Evolutionary conservation across 768 basidiomycete genomes (phyloP), one percentile per base, ranked within the genome.

Genomic region (Coprinellus micaceus): DNA sequence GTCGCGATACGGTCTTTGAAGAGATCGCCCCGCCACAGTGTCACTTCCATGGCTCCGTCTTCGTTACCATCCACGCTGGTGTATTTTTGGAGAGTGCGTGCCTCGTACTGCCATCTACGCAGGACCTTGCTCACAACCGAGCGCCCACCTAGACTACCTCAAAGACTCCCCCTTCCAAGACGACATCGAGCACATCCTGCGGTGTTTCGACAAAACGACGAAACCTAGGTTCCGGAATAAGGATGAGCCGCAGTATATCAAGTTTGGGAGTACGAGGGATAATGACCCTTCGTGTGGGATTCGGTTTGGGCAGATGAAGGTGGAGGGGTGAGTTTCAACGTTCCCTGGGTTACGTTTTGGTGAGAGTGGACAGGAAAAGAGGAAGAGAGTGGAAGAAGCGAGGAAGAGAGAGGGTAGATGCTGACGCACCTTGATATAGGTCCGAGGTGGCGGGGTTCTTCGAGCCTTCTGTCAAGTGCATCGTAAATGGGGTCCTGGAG

Each of bases 41-140:
- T 76, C 69, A 69, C 37, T 67, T 80, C 33, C 67, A 74, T 52
- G 80, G 80, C n/a, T 78, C 80, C 1, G 66, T 78, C 2, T 80
- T 77, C 54, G 77, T 81, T 17, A 78, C 70, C 17, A 67, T 64
- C 26, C 70, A 71, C 6, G 77, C 77, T 17, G 60, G 61, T 4
- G 50, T 61, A 22, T 67, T 69, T 58, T 63, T 81, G 2, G 45
- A 64, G 60, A 55, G 80, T 79, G 57, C 7, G 61, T 52, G 33
- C 33, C 13, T 33, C 33, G 6, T 12, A 19, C 28, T 15, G 7
- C 24, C 6, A 19, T 21, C 22, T 22, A 33, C n/a, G 11, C 6
- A 33, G 26, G 50, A 47, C 17, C 53, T 44, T 37, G 39, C 29
- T 45, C 33, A 19, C 12, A 21, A 39, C 19, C 30, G 26, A 37